phyloP scores from a whole-genome alignment of 2,329 filamentous ascomycete species.

The Pezicula neosporulosa region DNA sequence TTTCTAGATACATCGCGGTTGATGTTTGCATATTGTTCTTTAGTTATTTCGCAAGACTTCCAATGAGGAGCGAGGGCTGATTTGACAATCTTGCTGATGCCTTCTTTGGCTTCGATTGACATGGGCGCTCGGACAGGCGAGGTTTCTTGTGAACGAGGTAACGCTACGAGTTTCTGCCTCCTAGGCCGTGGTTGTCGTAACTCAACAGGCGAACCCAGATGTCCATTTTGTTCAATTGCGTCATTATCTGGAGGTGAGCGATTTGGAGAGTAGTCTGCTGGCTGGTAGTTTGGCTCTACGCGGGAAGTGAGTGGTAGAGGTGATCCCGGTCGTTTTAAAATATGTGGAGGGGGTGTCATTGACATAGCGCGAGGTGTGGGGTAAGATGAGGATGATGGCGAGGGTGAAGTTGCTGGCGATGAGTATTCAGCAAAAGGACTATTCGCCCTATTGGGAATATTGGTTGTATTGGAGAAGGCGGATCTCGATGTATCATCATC shows the following conservation, averaged over 20 bases:
- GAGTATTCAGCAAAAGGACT: constrained; percentile 40
- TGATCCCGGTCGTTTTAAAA: constrained; percentile 57
- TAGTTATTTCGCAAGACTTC: constrained; percentile 72
- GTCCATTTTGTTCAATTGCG: constrained; percentile 20
- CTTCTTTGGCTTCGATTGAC: constrained; percentile 80
- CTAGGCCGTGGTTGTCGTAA: constrained; percentile 27
- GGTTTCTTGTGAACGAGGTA: constrained; percentile 42
- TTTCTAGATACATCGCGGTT: constrained; percentile 86
- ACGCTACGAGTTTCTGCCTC: constrained; percentile 26
- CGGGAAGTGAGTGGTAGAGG: constrained; percentile 67
- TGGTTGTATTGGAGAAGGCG: constrained; percentile 12
- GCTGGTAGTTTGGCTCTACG: constrained; percentile 71
- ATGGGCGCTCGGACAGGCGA: constrained; percentile 67
- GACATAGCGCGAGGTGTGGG: constrained; percentile 67
- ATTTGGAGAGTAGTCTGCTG: constrained; percentile 70
- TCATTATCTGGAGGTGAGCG: constrained; percentile 37
- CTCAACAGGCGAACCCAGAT: constrained; percentile 20
- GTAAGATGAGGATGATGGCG: constrained; percentile 59
- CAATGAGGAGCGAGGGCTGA: constrained; percentile 75
- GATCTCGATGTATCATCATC: constrained; percentile 49
- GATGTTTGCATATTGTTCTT: constrained; percentile 88
- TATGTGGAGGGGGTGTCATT: constrained; percentile 65
- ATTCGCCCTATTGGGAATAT: constrained; percentile 18
- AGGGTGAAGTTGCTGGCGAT: constrained; percentile 66
- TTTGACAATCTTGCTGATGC: constrained; percentile 85